Evolutionary conservation across 1,284 basidiomycete species (phyloP).

Genomic region (Leccinum fuscescens): DNA sequence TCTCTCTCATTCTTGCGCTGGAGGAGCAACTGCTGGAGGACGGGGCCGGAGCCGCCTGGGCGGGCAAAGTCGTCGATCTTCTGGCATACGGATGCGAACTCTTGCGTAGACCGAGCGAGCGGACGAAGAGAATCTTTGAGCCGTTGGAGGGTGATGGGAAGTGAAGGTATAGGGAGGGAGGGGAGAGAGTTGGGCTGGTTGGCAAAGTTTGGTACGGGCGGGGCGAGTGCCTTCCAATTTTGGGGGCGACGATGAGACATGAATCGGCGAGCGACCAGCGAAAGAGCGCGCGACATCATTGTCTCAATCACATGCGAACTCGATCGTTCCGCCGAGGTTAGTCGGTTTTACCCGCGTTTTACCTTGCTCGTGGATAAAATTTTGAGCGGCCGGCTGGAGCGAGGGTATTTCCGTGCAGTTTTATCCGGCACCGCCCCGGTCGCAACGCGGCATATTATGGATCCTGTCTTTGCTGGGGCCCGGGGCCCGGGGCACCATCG

Average conservation of each 20-base stretch:
- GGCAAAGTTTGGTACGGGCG: constrained; percentile 25
- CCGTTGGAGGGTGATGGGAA: constrained; percentile 53
- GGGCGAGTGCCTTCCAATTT: constrained; percentile 30
- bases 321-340: background rate
- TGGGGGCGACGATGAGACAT: constrained; percentile 28
- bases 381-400: no score
- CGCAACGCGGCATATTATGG: no score
- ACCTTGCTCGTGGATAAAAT: no score
- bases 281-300: background rate
- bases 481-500: no score
- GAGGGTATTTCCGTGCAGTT: no score
- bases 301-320: constrained; percentile 1
- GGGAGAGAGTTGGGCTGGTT: constrained; percentile 40
- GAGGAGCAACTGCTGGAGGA: constrained; percentile 59
- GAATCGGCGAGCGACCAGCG: constrained; percentile 11
- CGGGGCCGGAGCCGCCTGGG: constrained; percentile 41
- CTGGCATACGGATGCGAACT: constrained; percentile 49
- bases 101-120: constrained; percentile 58
- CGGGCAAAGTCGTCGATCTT: constrained; percentile 63
- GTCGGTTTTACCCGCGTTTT: no score
- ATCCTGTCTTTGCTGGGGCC: no score
- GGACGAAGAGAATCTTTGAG: constrained; percentile 64
- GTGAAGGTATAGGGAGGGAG: constrained; percentile 62
- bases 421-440: no score
- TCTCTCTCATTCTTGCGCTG: constrained; percentile 47